A percentile compares a stretch with the other conserved stretches of the same genome.
Evolutionary conservation across 2,329 filamentous ascomycete species (phyloP).

Genomic region (Pseudopyricularia javanii): DNA sequence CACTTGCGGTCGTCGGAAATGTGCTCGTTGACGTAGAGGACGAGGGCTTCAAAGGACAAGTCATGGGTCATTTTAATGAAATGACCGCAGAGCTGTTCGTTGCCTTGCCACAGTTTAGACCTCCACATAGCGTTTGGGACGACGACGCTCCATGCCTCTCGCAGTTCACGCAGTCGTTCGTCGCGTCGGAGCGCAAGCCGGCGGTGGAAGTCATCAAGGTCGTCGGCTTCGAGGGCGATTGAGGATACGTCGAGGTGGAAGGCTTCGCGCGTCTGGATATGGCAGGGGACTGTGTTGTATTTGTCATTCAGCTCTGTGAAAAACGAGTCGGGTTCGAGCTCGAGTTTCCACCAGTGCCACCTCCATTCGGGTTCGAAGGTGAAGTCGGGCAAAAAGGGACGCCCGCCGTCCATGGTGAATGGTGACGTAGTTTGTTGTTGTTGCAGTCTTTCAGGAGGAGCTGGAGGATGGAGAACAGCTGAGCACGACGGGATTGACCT

Average conservation of each 20-base stretch:
- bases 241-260: background rate
- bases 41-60: background rate
- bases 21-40: background rate
- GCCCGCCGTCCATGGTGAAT: background rate
- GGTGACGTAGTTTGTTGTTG: too few species aligned
- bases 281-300: background rate
- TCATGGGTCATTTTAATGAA: background rate
- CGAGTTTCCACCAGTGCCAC: background rate
- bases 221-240: background rate
- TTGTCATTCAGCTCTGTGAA: background rate
- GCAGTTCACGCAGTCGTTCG: background rate
- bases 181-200: background rate
- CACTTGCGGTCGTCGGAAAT: background rate
- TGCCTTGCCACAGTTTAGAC: too few species aligned
- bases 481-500: too few species aligned
- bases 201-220: background rate
- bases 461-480: too few species aligned
- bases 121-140: background rate
- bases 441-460: too few species aligned
- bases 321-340: background rate
- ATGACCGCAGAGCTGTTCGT: background rate
- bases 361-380: background rate
- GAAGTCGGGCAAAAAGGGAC: background rate
- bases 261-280: background rate
- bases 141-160: background rate